Conservation (phyloP, 352 stramenopile species). For the Phytophthora parvispora region DNA sequence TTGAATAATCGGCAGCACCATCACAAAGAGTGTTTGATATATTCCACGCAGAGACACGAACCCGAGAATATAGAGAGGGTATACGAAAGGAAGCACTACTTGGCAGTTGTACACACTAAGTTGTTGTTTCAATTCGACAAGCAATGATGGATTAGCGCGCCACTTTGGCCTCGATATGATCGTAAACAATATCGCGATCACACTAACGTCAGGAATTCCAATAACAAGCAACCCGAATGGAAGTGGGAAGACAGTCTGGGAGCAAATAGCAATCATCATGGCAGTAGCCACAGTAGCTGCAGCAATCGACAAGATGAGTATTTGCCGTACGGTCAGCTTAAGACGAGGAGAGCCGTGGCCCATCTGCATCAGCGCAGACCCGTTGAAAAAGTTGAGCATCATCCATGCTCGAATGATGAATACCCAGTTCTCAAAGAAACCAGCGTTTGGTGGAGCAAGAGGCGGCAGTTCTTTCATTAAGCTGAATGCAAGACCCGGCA, state of each 20-base stretch:
- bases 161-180: neutral
- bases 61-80: constrained; percentile 23
- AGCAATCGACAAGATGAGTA: neutral
- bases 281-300: neutral
- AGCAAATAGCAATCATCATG: neutral
- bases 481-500: constrained; percentile 42
- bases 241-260: neutral
- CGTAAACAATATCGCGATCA: neutral
- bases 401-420: constrained; percentile 38
- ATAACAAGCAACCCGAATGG: constrained; percentile 4
- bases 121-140: constrained; percentile 1
- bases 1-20: constrained; percentile 17
- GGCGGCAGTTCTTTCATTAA: constrained; percentile 38
- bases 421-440: constrained; percentile 41
- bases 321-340: neutral
- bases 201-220: neutral
- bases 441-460: constrained; percentile 23
- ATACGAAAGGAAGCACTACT: constrained; percentile 18
- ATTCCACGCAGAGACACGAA: constrained; percentile 1
- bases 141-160: constrained; percentile 3
- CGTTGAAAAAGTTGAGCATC: constrained; percentile 13
- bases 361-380: constrained; percentile 16
- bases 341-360: constrained; percentile 5
- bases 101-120: constrained; percentile 15
- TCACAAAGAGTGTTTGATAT: constrained; percentile 15